Conservation (phyloP, 225 moss, liverwort and hornwort genomes). For the Climacium dendroides region DNA sequence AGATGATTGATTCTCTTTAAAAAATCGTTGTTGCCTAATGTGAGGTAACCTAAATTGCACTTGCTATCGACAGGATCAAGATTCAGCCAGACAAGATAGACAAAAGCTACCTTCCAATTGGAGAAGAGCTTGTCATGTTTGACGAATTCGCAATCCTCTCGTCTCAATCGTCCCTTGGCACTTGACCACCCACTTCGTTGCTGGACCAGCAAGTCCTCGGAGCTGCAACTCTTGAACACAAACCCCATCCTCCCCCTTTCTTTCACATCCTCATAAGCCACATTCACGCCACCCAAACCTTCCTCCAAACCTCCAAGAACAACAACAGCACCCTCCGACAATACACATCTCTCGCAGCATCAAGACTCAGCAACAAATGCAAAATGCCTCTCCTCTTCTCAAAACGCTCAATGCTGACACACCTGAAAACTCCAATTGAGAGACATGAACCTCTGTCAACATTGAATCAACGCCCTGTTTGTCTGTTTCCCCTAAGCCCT, state of each 20-base stretch:
- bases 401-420: background rate
- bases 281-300: background rate
- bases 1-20: background rate
- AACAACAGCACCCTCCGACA: background rate
- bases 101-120: constrained; percentile 27
- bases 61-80: background rate
- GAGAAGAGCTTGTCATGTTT: constrained; percentile 49
- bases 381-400: background rate
- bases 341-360: background rate
- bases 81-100: background rate
- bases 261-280: background rate
- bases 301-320: background rate
- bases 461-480: background rate
- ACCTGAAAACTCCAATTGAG: background rate
- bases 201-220: constrained; percentile 23
- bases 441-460: background rate
- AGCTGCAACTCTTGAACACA: constrained; percentile 13
- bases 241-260: constrained; percentile 11
- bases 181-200: constrained; percentile 13
- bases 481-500: background rate
- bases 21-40: background rate
- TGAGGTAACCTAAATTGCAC: background rate
- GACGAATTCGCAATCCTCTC: constrained; percentile 42
- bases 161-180: background rate
- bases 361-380: background rate